These are phyloP conservation scores for Fusarium algeriense DNA, from an alignment of 2,329 filamentous ascomycete genomes.

Conservation along the genomic window DNA sequence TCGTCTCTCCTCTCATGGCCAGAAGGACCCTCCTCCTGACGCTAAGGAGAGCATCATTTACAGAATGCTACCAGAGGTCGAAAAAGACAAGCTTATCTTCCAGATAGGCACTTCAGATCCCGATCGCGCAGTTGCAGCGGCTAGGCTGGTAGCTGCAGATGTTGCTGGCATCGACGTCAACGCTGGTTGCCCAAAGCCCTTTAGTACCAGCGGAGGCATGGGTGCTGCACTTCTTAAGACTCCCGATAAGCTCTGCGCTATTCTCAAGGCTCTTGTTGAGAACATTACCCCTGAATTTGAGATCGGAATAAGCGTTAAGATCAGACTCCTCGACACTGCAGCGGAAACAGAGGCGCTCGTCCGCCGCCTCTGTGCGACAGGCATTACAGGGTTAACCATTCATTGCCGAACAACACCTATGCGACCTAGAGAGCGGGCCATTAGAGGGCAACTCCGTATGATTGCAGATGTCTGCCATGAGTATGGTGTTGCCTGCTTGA, in stretches of 20 bases:
- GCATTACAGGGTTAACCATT: constrained; percentile 91
- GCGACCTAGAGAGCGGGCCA: constrained; percentile 88
- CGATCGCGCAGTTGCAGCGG: constrained; percentile 84
- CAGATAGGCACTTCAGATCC: constrained; percentile 92
- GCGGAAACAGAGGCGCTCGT: constrained; percentile 84
- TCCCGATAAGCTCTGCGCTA: constrained; percentile 85
- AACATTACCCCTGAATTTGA: constrained; percentile 82
- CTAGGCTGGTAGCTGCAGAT: constrained; percentile 84
- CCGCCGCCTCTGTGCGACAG: constrained; percentile 81
- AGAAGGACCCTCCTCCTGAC: constrained; percentile 67
- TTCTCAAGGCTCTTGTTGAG: constrained; percentile 84
- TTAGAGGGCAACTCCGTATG: constrained; percentile 88
- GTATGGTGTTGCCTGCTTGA: constrained; percentile 89
- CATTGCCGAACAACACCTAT: constrained; percentile 98
- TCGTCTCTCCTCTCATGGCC: constrained; percentile 77
- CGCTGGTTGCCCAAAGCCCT: constrained; percentile 97
- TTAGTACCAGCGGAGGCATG: constrained; percentile 95
- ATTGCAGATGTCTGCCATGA: constrained; percentile 83
- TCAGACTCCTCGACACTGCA: constrained; percentile 83
- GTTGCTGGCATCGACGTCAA: constrained; percentile 97
- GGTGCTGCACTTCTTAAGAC: constrained; percentile 89
- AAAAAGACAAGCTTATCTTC: constrained; percentile 83
- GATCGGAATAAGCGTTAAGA: constrained; percentile 98
- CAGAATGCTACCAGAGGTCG: constrained; percentile 81
- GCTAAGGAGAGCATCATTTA: constrained; percentile 80